phyloP scores from a whole-genome alignment of 2,329 filamentous ascomycete genomes.

The Nigrospora sphaerica region DNA sequence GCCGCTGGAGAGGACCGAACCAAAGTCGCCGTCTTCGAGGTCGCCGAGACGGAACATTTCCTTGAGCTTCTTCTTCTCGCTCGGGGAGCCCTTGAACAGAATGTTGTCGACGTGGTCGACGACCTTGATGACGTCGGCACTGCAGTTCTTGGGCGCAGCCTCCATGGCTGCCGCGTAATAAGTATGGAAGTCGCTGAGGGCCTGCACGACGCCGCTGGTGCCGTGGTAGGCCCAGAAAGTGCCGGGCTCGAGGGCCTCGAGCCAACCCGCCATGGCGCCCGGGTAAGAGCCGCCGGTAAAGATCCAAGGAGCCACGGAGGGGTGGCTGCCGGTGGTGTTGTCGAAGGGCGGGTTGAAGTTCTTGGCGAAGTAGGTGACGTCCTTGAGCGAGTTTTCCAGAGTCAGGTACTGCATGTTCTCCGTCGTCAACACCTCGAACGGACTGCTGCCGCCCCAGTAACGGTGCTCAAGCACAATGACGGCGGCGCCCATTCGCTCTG shows the following conservation, averaged over 20 bases:
- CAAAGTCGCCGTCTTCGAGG: slow-evolving; percentile 38
- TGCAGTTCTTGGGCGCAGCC: slow-evolving; percentile 51
- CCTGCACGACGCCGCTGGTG: slow-evolving; percentile 47
- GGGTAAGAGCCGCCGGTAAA: slow-evolving; percentile 48
- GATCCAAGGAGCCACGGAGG: slow-evolving; percentile 46
- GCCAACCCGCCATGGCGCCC: slow-evolving; percentile 48
- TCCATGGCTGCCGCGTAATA: slow-evolving; percentile 48
- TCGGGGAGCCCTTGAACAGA: slow-evolving; percentile 27
- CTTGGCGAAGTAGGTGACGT: slow-evolving; percentile 31
- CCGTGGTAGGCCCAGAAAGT: slow-evolving; percentile 54
- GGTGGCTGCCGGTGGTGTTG: slow-evolving; percentile 31
- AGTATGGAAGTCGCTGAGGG: slow-evolving; percentile 44
- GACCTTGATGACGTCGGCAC: slow-evolving; percentile 40
- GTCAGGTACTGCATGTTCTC: slow-evolving; percentile 31
- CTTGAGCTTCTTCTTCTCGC: slow-evolving; percentile 37
- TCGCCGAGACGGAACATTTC: slow-evolving; percentile 40
- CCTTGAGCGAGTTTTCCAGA: slow-evolving; percentile 32
- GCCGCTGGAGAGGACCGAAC: slow-evolving; percentile 42
- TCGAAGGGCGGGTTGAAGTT: slow-evolving; percentile 44
- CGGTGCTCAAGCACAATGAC: slow-evolving; percentile 33
- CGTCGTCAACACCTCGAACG: slow-evolving; percentile 24
- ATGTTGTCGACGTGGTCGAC: slow-evolving; percentile 44
- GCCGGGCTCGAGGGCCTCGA: slow-evolving; percentile 40
- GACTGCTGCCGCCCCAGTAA: slow-evolving; percentile 34
- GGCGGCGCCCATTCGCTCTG: slow-evolving; percentile 30